These are phyloP conservation scores for Kluyveromyces starmeri DNA, from an alignment of 805 yeast genomes.

Conservation along the genomic window DNA sequence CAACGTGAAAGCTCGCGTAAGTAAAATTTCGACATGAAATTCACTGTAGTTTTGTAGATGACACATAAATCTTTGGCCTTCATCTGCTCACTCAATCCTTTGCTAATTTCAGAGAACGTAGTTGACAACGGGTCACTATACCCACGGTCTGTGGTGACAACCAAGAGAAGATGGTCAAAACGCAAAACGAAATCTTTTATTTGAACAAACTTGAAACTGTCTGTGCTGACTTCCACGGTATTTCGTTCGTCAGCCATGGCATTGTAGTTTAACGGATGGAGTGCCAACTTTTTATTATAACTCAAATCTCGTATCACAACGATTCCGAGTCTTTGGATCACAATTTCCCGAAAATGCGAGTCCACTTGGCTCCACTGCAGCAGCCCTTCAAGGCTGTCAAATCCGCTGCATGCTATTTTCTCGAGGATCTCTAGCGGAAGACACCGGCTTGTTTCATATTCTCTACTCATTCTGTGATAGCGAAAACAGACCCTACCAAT, in stretches of 20 bases:
- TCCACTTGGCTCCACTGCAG: constrained; percentile 20
- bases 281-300: not conserved
- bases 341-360: constrained; percentile 9
- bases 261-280: constrained; percentile 12
- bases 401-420: constrained; percentile 15
- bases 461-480: not conserved
- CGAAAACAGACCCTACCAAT: no score
- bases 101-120: constrained; percentile 6
- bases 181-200: constrained; percentile 9
- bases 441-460: constrained; percentile 5
- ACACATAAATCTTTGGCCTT: constrained; percentile 14
- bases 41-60: constrained; percentile 16
- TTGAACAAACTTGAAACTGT: constrained; percentile 7
- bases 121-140: constrained; percentile 18
- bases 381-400: constrained; percentile 18
- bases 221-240: constrained; percentile 11
- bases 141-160: constrained; percentile 16
- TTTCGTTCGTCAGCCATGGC: constrained; percentile 11
- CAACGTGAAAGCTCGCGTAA: constrained; percentile 16
- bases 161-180: constrained; percentile 13
- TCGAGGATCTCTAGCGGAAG: constrained; percentile 23
- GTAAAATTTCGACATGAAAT: constrained; percentile 23
- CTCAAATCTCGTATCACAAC: constrained; percentile 11
- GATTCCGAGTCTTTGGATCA: constrained; percentile 17
- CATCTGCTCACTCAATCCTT: not conserved